Conservation (phyloP, 805 yeast genomes). For the Candida saitoana region DNA sequence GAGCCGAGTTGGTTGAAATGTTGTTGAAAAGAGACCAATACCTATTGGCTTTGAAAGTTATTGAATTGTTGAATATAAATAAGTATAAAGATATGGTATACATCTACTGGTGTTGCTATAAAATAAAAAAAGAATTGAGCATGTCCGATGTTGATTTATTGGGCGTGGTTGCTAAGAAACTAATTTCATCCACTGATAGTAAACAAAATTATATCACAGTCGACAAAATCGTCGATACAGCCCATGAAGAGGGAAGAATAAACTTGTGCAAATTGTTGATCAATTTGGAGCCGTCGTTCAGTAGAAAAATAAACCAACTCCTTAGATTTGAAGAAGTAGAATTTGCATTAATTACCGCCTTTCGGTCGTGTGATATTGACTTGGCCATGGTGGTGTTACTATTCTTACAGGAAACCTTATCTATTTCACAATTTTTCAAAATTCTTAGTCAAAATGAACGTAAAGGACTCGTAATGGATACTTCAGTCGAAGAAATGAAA, state of each 20-base stretch:
- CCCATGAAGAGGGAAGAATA: constrained; percentile 78
- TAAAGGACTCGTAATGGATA: constrained; percentile 23
- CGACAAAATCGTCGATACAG: constrained; percentile 56
- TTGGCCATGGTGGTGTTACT: constrained; percentile 55
- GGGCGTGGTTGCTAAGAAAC: constrained; percentile 42
- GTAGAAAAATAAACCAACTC: constrained; percentile 54
- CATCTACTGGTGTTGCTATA: constrained; percentile 75
- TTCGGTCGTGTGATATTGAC: constrained; percentile 58
- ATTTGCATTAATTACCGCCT: constrained; percentile 63
- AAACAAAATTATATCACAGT: constrained; percentile 46
- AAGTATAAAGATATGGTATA: constrained; percentile 42
- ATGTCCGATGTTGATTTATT: constrained; percentile 59
- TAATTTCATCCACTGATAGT: constrained; percentile 24
- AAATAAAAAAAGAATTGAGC: constrained; percentile 52
- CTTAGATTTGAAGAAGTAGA: constrained; percentile 70
- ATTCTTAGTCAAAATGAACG: constrained; percentile 49
- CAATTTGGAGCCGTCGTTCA: constrained; percentile 61
- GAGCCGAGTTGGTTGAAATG: constrained; percentile 51
- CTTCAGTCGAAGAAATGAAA: constrained; percentile 22
- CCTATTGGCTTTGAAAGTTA: constrained; percentile 58
- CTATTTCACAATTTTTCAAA: constrained; percentile 67
- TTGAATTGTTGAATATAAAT: constrained; percentile 46
- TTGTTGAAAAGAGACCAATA: constrained; percentile 58
- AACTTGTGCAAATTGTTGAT: constrained; percentile 64
- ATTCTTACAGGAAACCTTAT: constrained; percentile 49